Conservation (phyloP, 2,329 filamentous ascomycete genomes). For the Dothideomycetes sp. region DNA sequence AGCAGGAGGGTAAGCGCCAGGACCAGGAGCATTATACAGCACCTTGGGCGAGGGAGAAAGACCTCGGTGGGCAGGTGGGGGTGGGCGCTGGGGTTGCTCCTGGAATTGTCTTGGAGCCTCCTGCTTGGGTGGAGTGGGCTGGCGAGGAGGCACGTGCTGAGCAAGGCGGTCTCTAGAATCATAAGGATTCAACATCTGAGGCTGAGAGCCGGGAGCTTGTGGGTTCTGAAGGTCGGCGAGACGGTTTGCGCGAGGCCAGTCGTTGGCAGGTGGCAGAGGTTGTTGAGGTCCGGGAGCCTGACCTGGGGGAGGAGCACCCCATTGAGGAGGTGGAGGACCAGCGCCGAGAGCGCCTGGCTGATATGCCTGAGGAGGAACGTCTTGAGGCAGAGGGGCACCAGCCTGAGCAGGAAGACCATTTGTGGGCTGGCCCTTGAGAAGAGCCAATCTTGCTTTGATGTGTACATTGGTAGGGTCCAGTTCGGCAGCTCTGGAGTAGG, state of each 20-base stretch:
- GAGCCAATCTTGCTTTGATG: constrained; percentile 87
- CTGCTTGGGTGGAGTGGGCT: constrained; percentile 55
- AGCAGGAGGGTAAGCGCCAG: constrained; percentile 20
- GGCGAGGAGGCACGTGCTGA: constrained; percentile 55
- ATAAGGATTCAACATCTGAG: constrained; percentile 71
- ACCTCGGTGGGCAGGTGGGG: constrained; percentile 44
- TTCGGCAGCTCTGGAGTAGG: constrained; percentile 88
- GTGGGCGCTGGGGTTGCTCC: constrained; percentile 28
- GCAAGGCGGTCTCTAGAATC: constrained; percentile 68
- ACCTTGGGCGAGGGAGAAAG: constrained; percentile 53
- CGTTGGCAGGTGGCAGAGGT: constrained; percentile 49
- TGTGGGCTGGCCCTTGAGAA: constrained; percentile 67
- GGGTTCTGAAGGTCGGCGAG: constrained; percentile 67
- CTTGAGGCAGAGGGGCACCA: constrained; percentile 79
- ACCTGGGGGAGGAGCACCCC: constrained; percentile 66
- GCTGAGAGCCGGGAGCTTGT: constrained; percentile 40
- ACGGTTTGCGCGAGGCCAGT: constrained; percentile 53
- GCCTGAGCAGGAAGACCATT: constrained; percentile 62
- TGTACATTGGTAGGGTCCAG: constrained; percentile 88
- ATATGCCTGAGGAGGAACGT: constrained; percentile 92
- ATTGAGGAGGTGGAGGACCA: constrained; percentile 77
- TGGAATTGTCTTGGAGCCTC: constrained; percentile 50
- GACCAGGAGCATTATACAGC: constrained; percentile 44
- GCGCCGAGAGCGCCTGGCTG: constrained; percentile 67
- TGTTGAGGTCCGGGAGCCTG: constrained; percentile 44